Percentiles rank a stretch among this genome's conserved stretches.
Evolutionary conservation across 345 rosid species (phyloP).

Genomic region (Mercurialis annua): DNA sequence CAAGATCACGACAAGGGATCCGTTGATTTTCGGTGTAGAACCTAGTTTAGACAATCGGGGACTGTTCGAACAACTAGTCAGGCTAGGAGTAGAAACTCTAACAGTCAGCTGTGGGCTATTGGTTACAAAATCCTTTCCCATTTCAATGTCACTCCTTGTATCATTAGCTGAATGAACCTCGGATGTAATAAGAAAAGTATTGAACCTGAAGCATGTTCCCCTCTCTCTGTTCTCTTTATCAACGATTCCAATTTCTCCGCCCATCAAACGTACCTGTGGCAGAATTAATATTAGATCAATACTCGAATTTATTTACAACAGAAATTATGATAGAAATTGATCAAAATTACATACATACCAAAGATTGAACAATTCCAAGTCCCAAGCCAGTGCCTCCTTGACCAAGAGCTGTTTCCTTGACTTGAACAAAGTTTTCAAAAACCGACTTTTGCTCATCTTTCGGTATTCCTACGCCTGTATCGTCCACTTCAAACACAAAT

Average conservation of each 20-base stretch:
- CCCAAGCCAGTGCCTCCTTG: constrained; percentile 81
- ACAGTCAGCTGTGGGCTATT: constrained; percentile 25
- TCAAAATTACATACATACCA: constrained; percentile 38
- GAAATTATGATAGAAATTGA: not conserved
- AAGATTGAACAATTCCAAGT: constrained; percentile 81
- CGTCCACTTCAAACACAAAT: constrained; percentile 69
- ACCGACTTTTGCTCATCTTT: constrained; percentile 55
- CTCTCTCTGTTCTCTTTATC: constrained; percentile 53
- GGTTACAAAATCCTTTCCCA: constrained; percentile 16
- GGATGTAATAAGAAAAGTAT: constrained; percentile 35
- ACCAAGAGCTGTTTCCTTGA: constrained; percentile 58
- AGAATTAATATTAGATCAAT: not conserved
- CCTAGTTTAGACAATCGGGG: constrained; percentile 35
- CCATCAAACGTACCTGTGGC: constrained; percentile 69
- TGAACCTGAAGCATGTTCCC: constrained; percentile 84
- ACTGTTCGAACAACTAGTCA: constrained; percentile 30
- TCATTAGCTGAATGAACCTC: constrained; percentile 14
- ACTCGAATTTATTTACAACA: too few relatives aligned
- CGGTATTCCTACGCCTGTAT: constrained; percentile 84
- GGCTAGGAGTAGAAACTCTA: constrained; percentile 28
- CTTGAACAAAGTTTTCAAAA: constrained; percentile 79
- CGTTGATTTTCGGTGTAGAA: constrained; percentile 46
- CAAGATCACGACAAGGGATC: constrained; percentile 67
- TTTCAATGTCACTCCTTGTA: constrained; percentile 26
- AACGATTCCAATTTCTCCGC: constrained; percentile 69